phyloP scores from a whole-genome alignment of 2,329 filamentous ascomycete genomes.

The Microdochium bolleyi region DNA sequence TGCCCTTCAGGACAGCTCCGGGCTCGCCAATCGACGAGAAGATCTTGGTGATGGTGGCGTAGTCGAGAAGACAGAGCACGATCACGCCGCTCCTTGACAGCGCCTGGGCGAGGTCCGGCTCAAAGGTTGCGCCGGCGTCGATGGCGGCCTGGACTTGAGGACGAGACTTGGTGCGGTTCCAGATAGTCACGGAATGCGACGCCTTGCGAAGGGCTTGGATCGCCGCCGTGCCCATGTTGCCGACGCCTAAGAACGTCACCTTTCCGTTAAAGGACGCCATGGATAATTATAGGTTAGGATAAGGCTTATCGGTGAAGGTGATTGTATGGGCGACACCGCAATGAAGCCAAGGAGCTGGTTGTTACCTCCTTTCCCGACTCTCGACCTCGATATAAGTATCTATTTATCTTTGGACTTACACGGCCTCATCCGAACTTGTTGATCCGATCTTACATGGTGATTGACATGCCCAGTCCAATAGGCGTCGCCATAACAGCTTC shows the following conservation, averaged over 20 bases:
- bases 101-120: conserved; percentile 6
- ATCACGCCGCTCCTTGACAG: conserved; percentile 8
- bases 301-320: not conserved
- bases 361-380: not conserved
- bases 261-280: not conserved
- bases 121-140: conserved; percentile 2
- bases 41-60: conserved; percentile 8
- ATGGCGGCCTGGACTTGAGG: not conserved
- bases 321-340: not conserved
- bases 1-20: conserved; percentile 6
- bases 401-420: not conserved
- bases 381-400: not conserved
- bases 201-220: conserved; percentile 2
- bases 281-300: not conserved
- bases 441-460: not conserved
- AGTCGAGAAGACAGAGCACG: conserved; percentile 17
- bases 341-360: not conserved
- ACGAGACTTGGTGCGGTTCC: conserved; percentile 2
- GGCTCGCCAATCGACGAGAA: conserved; percentile 2
- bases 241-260: conserved; percentile 3
- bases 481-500: not conserved
- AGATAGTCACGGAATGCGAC: conserved; percentile 2
- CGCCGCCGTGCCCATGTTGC: conserved; percentile 4
- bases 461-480: not conserved
- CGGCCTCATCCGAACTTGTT: not conserved